Conservation (phyloP, 169 alveolate genomes). For the Plasmodium reichenowi region DNA sequence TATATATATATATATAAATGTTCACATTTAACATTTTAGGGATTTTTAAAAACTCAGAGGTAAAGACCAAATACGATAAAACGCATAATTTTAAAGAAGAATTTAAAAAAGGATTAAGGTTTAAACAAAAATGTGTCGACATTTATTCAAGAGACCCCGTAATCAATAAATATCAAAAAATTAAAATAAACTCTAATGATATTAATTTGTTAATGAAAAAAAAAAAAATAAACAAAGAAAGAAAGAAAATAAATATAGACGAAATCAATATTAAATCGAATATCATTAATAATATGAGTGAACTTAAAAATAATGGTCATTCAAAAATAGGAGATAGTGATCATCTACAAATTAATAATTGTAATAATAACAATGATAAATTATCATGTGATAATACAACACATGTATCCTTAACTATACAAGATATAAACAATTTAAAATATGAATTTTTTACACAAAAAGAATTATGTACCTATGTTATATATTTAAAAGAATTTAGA, state of each 20-base stretch:
- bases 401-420: background rate
- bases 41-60: constrained; percentile 56
- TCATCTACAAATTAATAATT: background rate
- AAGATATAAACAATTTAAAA: constrained; percentile 50
- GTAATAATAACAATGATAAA: background rate
- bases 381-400: background rate
- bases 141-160: constrained; percentile 12
- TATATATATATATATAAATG: background rate
- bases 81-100: constrained; percentile 68
- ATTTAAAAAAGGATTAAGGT: constrained; percentile 52
- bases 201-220: constrained; percentile 38
- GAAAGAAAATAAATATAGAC: background rate
- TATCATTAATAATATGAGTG: background rate
- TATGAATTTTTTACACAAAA: constrained; percentile 57
- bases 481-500: constrained; percentile 64
- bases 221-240: background rate
- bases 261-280: background rate
- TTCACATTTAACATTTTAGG: constrained; percentile 11
- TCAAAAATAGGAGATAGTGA: background rate
- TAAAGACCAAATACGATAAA: constrained; percentile 47
- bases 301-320: background rate
- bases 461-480: constrained; percentile 60
- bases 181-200: constrained; percentile 58
- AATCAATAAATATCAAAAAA: constrained; percentile 13
- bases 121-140: constrained; percentile 67